These are phyloP conservation scores for Chlamydomonas eustigma DNA, from an alignment of 139 green algal species.

Conservation along the genomic window DNA sequence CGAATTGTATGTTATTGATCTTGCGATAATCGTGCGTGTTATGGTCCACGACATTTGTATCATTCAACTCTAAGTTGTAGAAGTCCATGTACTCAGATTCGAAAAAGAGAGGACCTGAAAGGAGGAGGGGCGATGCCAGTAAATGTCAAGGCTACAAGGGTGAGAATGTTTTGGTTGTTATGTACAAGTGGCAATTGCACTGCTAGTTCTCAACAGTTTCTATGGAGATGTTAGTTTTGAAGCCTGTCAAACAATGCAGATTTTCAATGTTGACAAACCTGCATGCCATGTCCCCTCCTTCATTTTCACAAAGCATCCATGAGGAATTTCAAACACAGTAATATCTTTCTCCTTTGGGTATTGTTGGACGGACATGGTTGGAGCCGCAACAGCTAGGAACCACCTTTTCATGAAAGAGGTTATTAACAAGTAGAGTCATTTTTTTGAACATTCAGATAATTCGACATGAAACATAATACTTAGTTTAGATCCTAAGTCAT, in stretches of 20 bases:
- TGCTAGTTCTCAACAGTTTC: neutral
- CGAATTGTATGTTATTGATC: too few relatives aligned
- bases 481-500: too few relatives aligned
- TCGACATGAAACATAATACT: too few relatives aligned
- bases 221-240: too few relatives aligned
- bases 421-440: too few relatives aligned
- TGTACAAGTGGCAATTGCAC: neutral
- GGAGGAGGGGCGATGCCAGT: too few relatives aligned
- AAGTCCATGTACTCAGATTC: conserved; percentile 85
- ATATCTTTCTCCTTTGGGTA: conserved; percentile 46
- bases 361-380: conserved; percentile 33
- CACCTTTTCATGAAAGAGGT: too few relatives aligned
- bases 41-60: conserved; percentile 93
- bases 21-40: conserved; percentile 77
- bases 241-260: too few relatives aligned
- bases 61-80: conserved; percentile 90
- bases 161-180: too few relatives aligned
- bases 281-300: conserved; percentile 35
- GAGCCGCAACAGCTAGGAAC: conserved; percentile 81
- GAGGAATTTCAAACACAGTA: conserved; percentile 51
- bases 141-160: too few relatives aligned
- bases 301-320: conserved; percentile 72
- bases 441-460: too few relatives aligned
- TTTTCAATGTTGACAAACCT: too few relatives aligned
- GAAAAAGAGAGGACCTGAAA: conserved; percentile 45